Percentiles rank a stretch among this genome's conserved stretches.
phyloP scores from a whole-genome alignment of 2,329 filamentous ascomycete species.

The Pyrenophora graminea region DNA sequence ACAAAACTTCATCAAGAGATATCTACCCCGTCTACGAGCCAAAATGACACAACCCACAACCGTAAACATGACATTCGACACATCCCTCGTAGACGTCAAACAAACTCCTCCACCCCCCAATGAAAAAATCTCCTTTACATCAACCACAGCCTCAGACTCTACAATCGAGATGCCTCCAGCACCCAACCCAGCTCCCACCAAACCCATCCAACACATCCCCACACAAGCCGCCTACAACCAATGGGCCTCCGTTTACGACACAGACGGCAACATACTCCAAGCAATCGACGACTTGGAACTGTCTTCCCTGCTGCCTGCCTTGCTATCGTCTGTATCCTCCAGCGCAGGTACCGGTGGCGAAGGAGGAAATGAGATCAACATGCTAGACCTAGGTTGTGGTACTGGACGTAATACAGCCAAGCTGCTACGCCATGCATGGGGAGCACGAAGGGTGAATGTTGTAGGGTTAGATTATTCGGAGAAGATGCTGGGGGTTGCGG shows the following conservation, averaged over 20 bases:
- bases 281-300: conserved; percentile 65
- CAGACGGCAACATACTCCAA: conserved; percentile 69
- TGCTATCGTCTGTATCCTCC: conserved; percentile 46
- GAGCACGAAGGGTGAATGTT: conserved; percentile 40
- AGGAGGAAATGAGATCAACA: conserved; percentile 28
- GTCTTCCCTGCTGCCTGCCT: conserved; percentile 54
- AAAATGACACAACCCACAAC: conserved; percentile 44
- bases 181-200: conserved; percentile 16
- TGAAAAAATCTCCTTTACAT: conserved; percentile 36
- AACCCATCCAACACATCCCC: conserved; percentile 39
- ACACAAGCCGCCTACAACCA: conserved; percentile 55
- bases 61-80: conserved; percentile 46
- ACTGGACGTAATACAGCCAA: conserved; percentile 66
- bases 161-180: conserved; percentile 26
- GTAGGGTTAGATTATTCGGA: conserved; percentile 61
- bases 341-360: background rate
- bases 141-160: conserved; percentile 42
- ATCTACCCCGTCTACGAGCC: background rate
- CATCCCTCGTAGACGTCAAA: conserved; percentile 44
- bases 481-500: conserved; percentile 62
- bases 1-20: background rate
- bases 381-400: conserved; percentile 68
- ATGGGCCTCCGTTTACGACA: conserved; percentile 64
- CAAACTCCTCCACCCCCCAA: conserved; percentile 4
- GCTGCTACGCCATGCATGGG: conserved; percentile 47